Evolutionary conservation across 257 asterid species (phyloP).

Genomic region (Osmanthus fragrans): DNA sequence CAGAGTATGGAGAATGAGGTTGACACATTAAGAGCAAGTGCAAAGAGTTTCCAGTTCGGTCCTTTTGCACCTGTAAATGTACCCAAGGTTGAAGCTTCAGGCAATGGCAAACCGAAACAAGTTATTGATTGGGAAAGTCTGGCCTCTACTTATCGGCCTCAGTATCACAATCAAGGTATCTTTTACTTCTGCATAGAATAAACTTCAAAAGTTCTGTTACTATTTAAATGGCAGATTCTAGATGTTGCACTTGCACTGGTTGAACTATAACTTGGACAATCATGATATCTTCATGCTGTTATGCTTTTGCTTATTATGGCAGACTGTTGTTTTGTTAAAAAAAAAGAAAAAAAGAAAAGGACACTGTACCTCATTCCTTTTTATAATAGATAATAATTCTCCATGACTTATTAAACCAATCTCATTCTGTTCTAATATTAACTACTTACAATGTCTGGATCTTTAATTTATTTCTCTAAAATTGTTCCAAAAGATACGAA

Average conservation of each 20-base stretch:
- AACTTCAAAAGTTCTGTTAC: background rate
- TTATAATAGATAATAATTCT: background rate
- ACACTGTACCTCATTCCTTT: background rate
- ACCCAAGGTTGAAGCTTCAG: slow-evolving; percentile 48
- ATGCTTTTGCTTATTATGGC: background rate
- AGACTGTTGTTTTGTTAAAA: background rate
- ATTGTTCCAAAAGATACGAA: no score
- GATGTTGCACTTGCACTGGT: background rate
- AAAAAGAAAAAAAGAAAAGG: no score
- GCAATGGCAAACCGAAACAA: slow-evolving; percentile 40
- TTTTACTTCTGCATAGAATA: background rate
- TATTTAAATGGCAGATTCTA: slow-evolving; percentile 1
- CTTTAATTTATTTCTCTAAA: background rate
- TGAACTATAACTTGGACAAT: background rate
- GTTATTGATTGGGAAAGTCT: slow-evolving; percentile 72
- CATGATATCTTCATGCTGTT: background rate
- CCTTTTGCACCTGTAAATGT: slow-evolving; percentile 87
- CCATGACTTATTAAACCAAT: background rate
- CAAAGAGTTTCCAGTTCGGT: slow-evolving; percentile 70
- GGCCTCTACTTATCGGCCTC: slow-evolving; percentile 75
- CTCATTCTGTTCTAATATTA: background rate
- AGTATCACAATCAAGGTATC: slow-evolving; percentile 90
- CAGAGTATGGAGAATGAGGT: slow-evolving; percentile 57
- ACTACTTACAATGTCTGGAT: background rate
- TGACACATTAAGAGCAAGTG: slow-evolving; percentile 33